phyloP scores from a whole-genome alignment of 1,284 basidiomycete species.

The Coniophora puteana region DNA sequence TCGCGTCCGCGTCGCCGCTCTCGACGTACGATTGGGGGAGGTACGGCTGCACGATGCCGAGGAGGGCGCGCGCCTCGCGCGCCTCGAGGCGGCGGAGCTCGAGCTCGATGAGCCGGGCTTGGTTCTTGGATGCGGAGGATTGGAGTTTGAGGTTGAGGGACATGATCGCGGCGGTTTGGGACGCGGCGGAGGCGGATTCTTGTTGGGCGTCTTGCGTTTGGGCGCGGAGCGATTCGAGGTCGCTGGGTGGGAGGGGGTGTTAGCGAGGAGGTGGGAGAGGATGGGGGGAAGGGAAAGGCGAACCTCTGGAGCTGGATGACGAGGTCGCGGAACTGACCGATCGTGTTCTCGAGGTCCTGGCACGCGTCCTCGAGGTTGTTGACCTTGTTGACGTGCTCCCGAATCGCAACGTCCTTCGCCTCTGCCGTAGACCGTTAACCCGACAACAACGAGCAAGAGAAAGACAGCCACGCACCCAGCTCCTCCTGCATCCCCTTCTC shows the following conservation, averaged over 20 bases:
- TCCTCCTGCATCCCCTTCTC: constrained; percentile 92
- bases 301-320: constrained; percentile 81
- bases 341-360: constrained; percentile 84
- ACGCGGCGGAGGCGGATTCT: constrained; percentile 71
- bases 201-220: constrained; percentile 83
- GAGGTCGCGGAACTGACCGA: constrained; percentile 87
- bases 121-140: constrained; percentile 84
- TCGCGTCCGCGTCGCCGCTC: constrained; percentile 82
- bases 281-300: constrained; percentile 15
- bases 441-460: background rate
- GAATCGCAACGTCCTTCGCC: constrained; percentile 64
- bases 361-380: constrained; percentile 73
- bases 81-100: constrained; percentile 85
- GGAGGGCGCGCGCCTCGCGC: constrained; percentile 72
- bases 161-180: constrained; percentile 82
- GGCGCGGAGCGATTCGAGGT: constrained; percentile 77
- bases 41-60: constrained; percentile 77
- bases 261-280: background rate
- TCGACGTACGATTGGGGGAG: constrained; percentile 84
- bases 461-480: constrained; percentile 52
- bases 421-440: constrained; percentile 41
- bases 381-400: constrained; percentile 64
- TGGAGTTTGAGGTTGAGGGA: constrained; percentile 92
- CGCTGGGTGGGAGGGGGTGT: constrained; percentile 42
- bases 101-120: constrained; percentile 83